These are phyloP conservation scores for Myxozyma neotropica DNA, from an alignment of 805 yeast species.

Conservation along the genomic window DNA sequence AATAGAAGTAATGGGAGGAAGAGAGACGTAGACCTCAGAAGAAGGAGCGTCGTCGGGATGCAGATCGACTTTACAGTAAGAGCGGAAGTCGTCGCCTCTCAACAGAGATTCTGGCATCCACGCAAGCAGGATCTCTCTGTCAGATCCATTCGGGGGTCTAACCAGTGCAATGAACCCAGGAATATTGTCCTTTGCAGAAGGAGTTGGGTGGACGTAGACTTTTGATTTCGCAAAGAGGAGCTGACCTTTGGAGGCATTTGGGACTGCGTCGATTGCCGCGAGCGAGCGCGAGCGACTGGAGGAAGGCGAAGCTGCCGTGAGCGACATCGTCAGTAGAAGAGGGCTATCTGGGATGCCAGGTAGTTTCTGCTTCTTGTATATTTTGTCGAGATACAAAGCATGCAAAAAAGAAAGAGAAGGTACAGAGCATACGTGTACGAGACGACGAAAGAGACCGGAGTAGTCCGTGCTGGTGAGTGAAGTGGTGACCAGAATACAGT, in stretches of 20 bases:
- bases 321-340: not conserved
- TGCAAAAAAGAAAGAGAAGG: not conserved
- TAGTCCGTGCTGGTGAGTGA: not conserved
- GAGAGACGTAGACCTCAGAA: constrained; percentile 47
- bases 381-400: not conserved
- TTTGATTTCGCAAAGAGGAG: constrained; percentile 48
- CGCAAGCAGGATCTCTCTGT: constrained; percentile 61
- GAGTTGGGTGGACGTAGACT: constrained; percentile 82
- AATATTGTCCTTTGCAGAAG: constrained; percentile 71
- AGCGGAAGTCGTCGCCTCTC: constrained; percentile 50
- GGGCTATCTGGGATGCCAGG: no score
- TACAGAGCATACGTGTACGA: not conserved
- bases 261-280: constrained; percentile 2
- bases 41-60: constrained; percentile 39
- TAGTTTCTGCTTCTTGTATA: no score
- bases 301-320: constrained; percentile 2
- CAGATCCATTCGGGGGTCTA: constrained; percentile 50
- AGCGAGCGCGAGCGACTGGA: constrained; percentile 4
- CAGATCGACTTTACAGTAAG: constrained; percentile 56
- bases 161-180: constrained; percentile 74
- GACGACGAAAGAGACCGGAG: not conserved
- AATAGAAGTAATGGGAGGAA: constrained; percentile 56
- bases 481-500: not conserved
- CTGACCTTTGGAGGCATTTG: constrained; percentile 18
- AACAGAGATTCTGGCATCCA: constrained; percentile 61